Evolutionary conservation across 1,284 basidiomycete species (phyloP).

Genomic region (Erythrobasidium hasegawianum): DNA sequence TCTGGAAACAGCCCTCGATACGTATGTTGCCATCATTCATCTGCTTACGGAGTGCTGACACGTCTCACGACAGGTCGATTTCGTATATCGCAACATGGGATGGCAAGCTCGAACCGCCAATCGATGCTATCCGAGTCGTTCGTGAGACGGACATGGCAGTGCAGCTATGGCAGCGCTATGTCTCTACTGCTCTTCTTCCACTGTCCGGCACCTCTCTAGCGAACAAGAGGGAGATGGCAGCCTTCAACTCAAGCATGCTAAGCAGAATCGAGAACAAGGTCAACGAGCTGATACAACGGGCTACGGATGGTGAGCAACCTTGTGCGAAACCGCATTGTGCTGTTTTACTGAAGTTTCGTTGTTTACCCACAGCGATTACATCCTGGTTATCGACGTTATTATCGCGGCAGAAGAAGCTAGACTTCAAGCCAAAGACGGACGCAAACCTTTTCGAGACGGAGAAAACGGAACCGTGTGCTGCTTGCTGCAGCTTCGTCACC

Average conservation of each 20-base stretch:
- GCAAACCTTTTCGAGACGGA: constrained; percentile 88
- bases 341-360: neutral
- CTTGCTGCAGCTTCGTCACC: constrained; percentile 79
- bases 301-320: constrained; percentile 68
- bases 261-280: constrained; percentile 81
- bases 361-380: constrained; percentile 45
- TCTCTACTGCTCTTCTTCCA: constrained; percentile 83
- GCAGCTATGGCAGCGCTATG: constrained; percentile 96
- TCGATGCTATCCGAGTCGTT: constrained; percentile 67
- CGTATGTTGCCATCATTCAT: constrained; percentile 54
- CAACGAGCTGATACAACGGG: constrained; percentile 75
- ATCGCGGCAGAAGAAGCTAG: constrained; percentile 85
- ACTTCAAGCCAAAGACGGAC: constrained; percentile 95
- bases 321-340: neutral
- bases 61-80: constrained; percentile 57
- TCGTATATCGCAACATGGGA: constrained; percentile 69
- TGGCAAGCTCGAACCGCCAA: constrained; percentile 69
- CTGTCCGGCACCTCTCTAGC: constrained; percentile 81
- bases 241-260: constrained; percentile 86
- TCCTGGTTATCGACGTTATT: constrained; percentile 60
- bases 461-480: constrained; percentile 91
- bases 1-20: constrained; percentile 85
- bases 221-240: constrained; percentile 83
- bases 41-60: constrained; percentile 51
- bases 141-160: constrained; percentile 80